Conservation (phyloP, 1,139 yeast species). For the Nematodospora anomalae region DNA sequence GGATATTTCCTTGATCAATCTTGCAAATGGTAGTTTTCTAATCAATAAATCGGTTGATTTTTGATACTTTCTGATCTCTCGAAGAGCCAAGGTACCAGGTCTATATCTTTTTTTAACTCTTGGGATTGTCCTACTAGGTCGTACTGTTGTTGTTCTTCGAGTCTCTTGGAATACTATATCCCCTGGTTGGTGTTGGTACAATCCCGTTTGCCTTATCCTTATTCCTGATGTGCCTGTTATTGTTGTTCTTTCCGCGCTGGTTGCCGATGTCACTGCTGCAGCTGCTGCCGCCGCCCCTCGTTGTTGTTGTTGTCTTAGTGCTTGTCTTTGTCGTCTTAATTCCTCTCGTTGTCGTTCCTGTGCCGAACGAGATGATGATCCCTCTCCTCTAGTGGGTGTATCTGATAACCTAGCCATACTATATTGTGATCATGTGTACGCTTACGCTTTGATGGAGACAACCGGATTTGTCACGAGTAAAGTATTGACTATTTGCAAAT, state of each 20-base stretch:
- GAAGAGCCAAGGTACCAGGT: constrained; percentile 74
- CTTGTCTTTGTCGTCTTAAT: constrained; percentile 21
- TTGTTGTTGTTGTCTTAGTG: constrained; percentile 20
- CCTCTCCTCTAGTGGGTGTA: constrained; percentile 9
- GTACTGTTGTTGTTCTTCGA: constrained; percentile 15
- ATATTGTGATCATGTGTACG: not conserved
- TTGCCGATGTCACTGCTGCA: constrained; percentile 2
- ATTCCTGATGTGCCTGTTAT: constrained; percentile 8
- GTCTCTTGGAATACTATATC: constrained; percentile 22
- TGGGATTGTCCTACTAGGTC: constrained; percentile 24
- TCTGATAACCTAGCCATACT: constrained; percentile 10
- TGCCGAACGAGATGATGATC: constrained; percentile 13
- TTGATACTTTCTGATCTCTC: constrained; percentile 80
- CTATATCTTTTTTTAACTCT: constrained; percentile 51
- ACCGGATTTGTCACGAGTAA: no score
- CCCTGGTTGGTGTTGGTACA: constrained; percentile 52
- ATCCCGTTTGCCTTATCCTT: constrained; percentile 30
- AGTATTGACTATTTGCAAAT: no score
- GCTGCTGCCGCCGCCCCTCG: constrained; percentile 8
- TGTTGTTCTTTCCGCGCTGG: no score
- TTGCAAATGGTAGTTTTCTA: constrained; percentile 87
- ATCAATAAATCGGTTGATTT: constrained; percentile 73
- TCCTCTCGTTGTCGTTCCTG: constrained; percentile 20
- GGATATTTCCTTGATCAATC: constrained; percentile 80
- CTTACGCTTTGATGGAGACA: no score